Percentiles rank a stretch among this genome's conserved stretches.
Evolutionary conservation across 139 green algal species (phyloP).

Genomic region (Picochlorum sp.): DNA sequence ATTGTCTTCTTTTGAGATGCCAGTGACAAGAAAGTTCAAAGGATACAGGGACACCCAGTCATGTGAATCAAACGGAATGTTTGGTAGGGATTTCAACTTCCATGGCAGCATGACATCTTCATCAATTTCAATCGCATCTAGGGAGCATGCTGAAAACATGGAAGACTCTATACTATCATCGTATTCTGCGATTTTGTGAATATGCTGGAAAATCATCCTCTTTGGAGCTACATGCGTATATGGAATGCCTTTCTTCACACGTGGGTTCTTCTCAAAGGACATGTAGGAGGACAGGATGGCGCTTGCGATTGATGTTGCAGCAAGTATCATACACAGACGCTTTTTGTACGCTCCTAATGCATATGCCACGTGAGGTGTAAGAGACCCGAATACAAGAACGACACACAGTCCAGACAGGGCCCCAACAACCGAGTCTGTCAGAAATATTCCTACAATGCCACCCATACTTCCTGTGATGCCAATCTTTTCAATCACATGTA

Average conservation of each 20-base stretch:
- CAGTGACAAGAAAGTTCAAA: slow-evolving; percentile 19
- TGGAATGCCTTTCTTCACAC: background rate
- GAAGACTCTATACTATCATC: background rate
- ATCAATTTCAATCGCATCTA: background rate
- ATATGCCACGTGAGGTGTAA: slow-evolving; percentile 3
- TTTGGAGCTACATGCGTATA: slow-evolving; percentile 26
- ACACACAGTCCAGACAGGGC: background rate
- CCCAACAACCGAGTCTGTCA: slow-evolving; percentile 7
- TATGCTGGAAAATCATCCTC: slow-evolving; percentile 33
- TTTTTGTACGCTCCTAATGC: slow-evolving; percentile 1
- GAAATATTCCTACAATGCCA: background rate
- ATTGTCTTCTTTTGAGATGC: slow-evolving; percentile 6
- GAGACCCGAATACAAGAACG: background rate
- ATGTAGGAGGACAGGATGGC: background rate
- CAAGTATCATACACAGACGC: background rate
- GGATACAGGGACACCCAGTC: slow-evolving; percentile 28
- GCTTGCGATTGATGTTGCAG: background rate
- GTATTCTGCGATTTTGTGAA: slow-evolving; percentile 5
- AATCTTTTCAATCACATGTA: slow-evolving; percentile 39
- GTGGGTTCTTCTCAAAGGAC: too few relatives aligned
- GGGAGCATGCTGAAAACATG: background rate
- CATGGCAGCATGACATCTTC: slow-evolving; percentile 2
- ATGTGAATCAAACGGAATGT: background rate
- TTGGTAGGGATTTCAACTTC: background rate
- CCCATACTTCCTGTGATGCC: slow-evolving; percentile 15